Evolutionary conservation across 192 early-diverging fungal genomes (phyloP), one percentile per base, ranked within the genome.

Genomic region (Rhizoclosmatium globosum): DNA sequence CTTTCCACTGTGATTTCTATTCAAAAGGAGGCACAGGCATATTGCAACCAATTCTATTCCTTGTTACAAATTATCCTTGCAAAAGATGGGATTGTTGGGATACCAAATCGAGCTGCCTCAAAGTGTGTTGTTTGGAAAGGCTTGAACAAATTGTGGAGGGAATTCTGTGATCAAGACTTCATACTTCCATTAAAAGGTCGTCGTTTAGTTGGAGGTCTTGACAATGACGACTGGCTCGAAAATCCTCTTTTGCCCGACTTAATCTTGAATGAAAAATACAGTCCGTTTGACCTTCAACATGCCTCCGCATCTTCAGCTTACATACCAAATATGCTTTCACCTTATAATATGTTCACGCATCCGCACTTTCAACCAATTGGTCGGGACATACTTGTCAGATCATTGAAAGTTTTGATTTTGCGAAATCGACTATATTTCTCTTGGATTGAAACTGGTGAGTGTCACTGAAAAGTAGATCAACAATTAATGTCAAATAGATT

Each of bases 171-270:
- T 39, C 47, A 82, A 59, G 53, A 70, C 21, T 89, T 89, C 59
- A 64, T 77, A 31, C 68, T 82, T 2, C 84, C 81, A 3, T 53
- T 68, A 13, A 79, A 82, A 62, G 76, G 67, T 19, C 65, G 74
- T 9, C 82, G 79, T 9, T 57, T 86, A 1, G 64, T 88, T 57
- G 79, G 79, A 2, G 79, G 72, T 19, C 75, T 89, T 15, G 85
- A 87, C 44, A 56, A 73, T 44, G 82, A 86, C 53, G 65, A 80
- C 11, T 83, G 83, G 80, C 57, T 87, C 58, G 81, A 84, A 23
- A 90, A 90, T 79, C 87, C 87, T 4, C 76, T 84, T 47, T 50
- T 90, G 11, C 87, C 87, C 23, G 89, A 88, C 65, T 48, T 84
- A 41, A 47, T 88, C 7, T 80, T 88, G 56, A 57, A 42, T n/a